Evolutionary conservation across 1,284 basidiomycete species (phyloP).

Genomic region (Cerrena zonata): DNA sequence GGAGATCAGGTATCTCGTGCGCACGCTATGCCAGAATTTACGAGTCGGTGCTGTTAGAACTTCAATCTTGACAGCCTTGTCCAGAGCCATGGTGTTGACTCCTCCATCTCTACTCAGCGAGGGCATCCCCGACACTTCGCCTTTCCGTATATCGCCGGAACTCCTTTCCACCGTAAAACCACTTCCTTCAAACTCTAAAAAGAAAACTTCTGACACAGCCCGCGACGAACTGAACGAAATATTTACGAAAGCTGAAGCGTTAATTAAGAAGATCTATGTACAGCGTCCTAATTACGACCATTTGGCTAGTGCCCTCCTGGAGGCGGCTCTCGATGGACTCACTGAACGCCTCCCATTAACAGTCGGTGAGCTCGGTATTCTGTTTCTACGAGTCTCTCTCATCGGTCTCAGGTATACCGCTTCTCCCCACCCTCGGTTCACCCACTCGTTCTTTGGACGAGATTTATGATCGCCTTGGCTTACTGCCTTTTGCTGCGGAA

Average conservation of each 20-base stretch:
- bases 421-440: conserved; percentile 73
- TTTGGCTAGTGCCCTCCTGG: conserved; percentile 64
- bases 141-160: conserved; percentile 20
- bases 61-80: conserved; percentile 77
- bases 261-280: conserved; percentile 75
- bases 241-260: conserved; percentile 52
- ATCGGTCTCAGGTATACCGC: conserved; percentile 49
- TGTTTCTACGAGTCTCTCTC: conserved; percentile 21
- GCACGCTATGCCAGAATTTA: conserved; percentile 78
- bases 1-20: conserved; percentile 78
- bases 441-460: conserved; percentile 82
- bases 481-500: conserved; percentile 79
- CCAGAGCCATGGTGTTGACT: conserved; percentile 72
- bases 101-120: conserved; percentile 33
- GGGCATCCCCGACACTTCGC: conserved; percentile 25
- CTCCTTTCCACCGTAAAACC: conserved; percentile 37
- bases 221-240: conserved; percentile 42
- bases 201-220: conserved; percentile 38
- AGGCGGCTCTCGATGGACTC: conserved; percentile 56
- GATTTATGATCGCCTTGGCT: conserved; percentile 69
- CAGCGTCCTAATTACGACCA: conserved; percentile 86
- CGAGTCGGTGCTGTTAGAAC: conserved; percentile 84
- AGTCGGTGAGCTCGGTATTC: conserved; percentile 52
- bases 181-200: conserved; percentile 34
- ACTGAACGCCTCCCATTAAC: conserved; percentile 65